Conservation (phyloP, 225 moss, liverwort and hornwort species). For the Physcomitrium patens region DNA sequence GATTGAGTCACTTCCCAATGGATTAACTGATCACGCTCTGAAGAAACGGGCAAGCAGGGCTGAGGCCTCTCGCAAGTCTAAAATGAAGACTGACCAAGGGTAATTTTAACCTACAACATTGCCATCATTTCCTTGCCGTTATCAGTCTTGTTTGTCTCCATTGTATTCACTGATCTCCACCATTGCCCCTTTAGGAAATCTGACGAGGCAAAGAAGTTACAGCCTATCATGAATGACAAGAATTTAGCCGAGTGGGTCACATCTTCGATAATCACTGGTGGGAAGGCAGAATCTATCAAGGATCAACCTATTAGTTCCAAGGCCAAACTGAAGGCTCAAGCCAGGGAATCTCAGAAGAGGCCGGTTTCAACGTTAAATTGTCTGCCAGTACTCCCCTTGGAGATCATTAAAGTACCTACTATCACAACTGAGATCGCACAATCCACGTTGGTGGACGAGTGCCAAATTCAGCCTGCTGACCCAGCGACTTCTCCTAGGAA, state of each 20-base stretch:
- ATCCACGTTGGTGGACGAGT: not conserved
- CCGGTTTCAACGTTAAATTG: not conserved
- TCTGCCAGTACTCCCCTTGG: not conserved
- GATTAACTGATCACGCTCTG: conserved; percentile 32
- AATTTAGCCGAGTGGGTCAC: conserved; percentile 46
- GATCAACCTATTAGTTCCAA: conserved; percentile 11
- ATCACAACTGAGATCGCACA: not conserved
- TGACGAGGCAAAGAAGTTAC: conserved; percentile 22
- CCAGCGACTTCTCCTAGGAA: conserved; percentile 32
- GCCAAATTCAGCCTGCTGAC: not conserved
- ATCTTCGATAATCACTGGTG: conserved; percentile 28
- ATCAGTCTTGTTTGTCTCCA: not conserved
- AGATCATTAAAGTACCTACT: not conserved
- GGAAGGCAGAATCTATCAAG: conserved; percentile 24
- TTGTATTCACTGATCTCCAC: no score
- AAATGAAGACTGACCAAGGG: conserved; percentile 39
- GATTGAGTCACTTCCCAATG: conserved; percentile 73
- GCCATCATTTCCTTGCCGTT: not conserved
- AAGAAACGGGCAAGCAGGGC: conserved; percentile 39
- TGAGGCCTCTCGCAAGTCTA: conserved; percentile 42
- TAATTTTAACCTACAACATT: not conserved
- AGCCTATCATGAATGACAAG: conserved; percentile 26
- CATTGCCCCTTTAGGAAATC: conserved; percentile 11
- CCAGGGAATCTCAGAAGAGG: conserved; percentile 2
- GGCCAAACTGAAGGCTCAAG: conserved; percentile 3